These are phyloP conservation scores for Cadophora gregata DNA, from an alignment of 2,329 filamentous ascomycete genomes.

Conservation along the genomic window DNA sequence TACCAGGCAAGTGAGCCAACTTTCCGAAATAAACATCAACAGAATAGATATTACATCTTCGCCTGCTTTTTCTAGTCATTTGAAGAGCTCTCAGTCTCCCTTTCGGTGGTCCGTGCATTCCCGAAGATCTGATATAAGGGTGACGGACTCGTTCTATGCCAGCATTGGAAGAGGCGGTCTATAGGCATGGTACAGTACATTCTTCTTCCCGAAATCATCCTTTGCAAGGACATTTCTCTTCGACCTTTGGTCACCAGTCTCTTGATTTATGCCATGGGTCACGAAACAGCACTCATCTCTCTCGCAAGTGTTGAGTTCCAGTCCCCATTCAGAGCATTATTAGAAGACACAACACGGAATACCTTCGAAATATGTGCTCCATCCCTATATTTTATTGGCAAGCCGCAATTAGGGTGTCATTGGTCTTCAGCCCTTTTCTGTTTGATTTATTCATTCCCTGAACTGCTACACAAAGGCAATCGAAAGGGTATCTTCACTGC, in stretches of 20 bases:
- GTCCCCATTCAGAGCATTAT: not conserved
- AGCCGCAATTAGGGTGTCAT: not conserved
- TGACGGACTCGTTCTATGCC: not conserved
- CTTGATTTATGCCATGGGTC: not conserved
- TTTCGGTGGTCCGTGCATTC: conserved; percentile 1
- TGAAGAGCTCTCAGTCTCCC: not conserved
- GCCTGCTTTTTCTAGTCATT: not conserved
- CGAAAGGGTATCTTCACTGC: not conserved
- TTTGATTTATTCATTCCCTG: not conserved
- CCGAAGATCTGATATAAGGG: not conserved
- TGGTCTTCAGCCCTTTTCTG: not conserved
- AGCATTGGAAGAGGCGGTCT: not conserved
- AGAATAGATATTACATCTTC: not conserved
- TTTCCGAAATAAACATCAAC: not conserved
- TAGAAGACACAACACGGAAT: not conserved
- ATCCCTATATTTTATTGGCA: not conserved
- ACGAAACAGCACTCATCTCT: not conserved
- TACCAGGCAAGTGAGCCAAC: not conserved
- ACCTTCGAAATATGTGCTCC: not conserved
- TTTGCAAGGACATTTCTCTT: not conserved
- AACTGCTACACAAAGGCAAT: not conserved
- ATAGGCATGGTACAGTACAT: not conserved
- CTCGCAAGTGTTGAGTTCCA: not conserved
- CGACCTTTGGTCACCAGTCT: not conserved
- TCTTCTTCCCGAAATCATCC: not conserved